Conservation (phyloP, 148 eudicot genomes). For the Spergularia marina region DNA sequence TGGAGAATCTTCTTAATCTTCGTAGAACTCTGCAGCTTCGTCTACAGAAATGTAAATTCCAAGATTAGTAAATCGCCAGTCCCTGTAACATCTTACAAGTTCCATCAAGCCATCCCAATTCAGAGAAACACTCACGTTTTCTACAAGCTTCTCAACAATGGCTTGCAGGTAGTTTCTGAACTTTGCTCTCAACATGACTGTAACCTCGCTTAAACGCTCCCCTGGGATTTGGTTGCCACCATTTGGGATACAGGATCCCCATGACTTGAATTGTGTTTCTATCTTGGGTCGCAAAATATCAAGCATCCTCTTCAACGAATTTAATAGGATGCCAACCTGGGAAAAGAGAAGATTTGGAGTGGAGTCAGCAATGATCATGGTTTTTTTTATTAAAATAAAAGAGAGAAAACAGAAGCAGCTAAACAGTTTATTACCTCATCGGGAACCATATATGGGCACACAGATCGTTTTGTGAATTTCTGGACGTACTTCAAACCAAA, state of each 20-base stretch:
- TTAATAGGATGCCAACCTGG: slow-evolving; percentile 74
- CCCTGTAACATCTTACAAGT: neutral
- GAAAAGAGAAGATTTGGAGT: slow-evolving; percentile 1
- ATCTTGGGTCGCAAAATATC: slow-evolving; percentile 66
- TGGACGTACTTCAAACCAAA: slow-evolving; percentile 78
- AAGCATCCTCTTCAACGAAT: slow-evolving; percentile 87
- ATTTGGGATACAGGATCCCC: slow-evolving; percentile 78
- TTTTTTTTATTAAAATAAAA: neutral
- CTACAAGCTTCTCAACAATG: slow-evolving; percentile 76
- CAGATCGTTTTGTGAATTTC: slow-evolving; percentile 58
- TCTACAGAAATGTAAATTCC: slow-evolving; percentile 35
- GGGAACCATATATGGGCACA: slow-evolving; percentile 55
- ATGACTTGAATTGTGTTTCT: slow-evolving; percentile 64
- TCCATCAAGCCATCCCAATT: neutral
- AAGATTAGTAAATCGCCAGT: neutral
- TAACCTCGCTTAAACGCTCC: slow-evolving; percentile 80
- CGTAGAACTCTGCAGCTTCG: slow-evolving; percentile 58
- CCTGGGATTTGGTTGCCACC: slow-evolving; percentile 67
- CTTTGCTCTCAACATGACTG: slow-evolving; percentile 81
- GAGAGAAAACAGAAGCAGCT: neutral
- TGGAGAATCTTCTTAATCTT: slow-evolving; percentile 81
- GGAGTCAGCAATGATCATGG: neutral
- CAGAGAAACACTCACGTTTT: slow-evolving; percentile 57
- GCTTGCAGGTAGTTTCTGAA: slow-evolving; percentile 76
- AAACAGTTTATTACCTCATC: slow-evolving; percentile 49